These are phyloP conservation scores for Silene conica DNA, from an alignment of 148 eudicot species.

Conservation along the genomic window DNA sequence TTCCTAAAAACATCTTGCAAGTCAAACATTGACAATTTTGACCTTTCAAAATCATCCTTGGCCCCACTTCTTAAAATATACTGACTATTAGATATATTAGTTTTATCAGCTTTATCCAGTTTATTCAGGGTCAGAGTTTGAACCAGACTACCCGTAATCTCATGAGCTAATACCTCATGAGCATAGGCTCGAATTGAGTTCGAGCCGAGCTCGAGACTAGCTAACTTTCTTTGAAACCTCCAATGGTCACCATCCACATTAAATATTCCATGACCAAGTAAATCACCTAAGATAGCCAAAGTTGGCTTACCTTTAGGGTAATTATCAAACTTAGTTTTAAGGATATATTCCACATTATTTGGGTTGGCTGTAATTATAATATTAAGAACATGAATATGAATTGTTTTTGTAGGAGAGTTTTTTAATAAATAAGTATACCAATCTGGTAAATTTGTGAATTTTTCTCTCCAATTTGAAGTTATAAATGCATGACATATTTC, in stretches of 20 bases:
- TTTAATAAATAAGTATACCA: constrained; percentile 48
- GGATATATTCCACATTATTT: constrained; percentile 46
- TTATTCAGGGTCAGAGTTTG: too few relatives aligned
- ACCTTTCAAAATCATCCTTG: background rate
- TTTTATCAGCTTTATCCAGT: too few relatives aligned
- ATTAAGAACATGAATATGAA: constrained; percentile 48
- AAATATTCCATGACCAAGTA: constrained; percentile 51
- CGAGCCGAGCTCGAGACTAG: constrained; percentile 52
- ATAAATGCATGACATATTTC: constrained; percentile 42
- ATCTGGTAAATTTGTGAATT: constrained; percentile 44
- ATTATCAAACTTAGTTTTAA: constrained; percentile 44
- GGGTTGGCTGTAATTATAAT: constrained; percentile 47
- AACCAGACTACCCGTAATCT: constrained; percentile 29
- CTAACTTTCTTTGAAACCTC: constrained; percentile 50
- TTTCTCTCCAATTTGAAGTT: constrained; percentile 31
- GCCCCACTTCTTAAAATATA: background rate
- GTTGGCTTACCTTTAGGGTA: constrained; percentile 53
- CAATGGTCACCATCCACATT: constrained; percentile 54
- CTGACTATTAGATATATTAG: too few relatives aligned
- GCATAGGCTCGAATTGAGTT: constrained; percentile 39
- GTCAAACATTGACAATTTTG: constrained; percentile 22
- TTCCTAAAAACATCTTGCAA: constrained; percentile 43
- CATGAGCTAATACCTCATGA: constrained; percentile 33
- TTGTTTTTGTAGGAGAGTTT: constrained; percentile 42
- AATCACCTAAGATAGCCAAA: constrained; percentile 40